Evolutionary conservation across 2,329 filamentous ascomycete species (phyloP), one percentile per base, ranked within the genome.

Genomic region (Aspergillus tamarii): DNA sequence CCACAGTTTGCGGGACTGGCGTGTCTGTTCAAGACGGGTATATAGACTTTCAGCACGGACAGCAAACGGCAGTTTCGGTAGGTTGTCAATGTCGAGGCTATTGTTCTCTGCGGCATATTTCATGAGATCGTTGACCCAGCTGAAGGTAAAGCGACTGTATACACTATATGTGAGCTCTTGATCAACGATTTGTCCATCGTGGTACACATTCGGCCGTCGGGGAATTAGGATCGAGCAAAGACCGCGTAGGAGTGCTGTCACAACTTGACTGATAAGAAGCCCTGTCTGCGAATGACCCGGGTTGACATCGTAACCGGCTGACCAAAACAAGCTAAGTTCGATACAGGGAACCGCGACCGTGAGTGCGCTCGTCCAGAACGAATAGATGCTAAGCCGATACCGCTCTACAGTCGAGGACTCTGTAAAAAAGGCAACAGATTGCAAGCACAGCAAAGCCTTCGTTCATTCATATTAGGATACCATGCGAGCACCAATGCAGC

Each of bases 141-240:
- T 79, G 78, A 89, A 94, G 8, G 86, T 91, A 71, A 87, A 87
- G 57, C 87, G 85, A 57, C 79, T 83, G 55, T 90, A 80, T 1
- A 88, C 85, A 2, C 88, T 88, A 4, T 81, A 82, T 0, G 88
- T 89, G 69, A 83, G 84, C 77, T 90, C 84, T 19, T 81, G 80
- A 72, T 94, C 91, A 36, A 94, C 88, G 4, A 82, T 73, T 54
- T 83, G 80, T 30, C 82, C 87, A 45, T 88, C 74, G 70, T 84
- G 80, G 71, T 83, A 91, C 21, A 93, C 87, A 59, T 88, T 82
- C 4, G 91, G 91, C 12, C 91, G 84, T 50, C 91, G 84, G 4
- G 89, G 89, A 16, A 93, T 79, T 1, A 84, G 82, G 14, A 89
- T 66, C 66, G 84, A 84, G 39, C 66, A 68, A 1, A 73, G 2